Base-by-base conservation (phyloP, 2,329 filamentous ascomycete species). In the Diaporthe citriasiana region DNA sequence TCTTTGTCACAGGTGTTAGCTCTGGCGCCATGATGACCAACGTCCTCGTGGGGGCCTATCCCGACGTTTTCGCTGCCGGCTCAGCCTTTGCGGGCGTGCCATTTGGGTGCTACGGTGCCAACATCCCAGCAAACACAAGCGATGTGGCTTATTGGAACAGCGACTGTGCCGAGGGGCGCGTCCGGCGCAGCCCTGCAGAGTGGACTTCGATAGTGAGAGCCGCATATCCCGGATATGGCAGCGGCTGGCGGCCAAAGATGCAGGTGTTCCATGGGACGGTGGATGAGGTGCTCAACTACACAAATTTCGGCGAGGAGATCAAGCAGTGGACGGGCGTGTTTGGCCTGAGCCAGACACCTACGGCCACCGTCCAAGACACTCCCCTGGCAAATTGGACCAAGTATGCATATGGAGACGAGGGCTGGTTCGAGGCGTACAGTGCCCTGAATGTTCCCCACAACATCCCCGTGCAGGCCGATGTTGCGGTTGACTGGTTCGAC, bases 1-100 rank as follows among this genome's bases (percentile, higher is more conserved):
- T 89, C 1, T 89, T 87, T 60, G 86, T 86, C 22, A 87, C 86
- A 1, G 88, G 88, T 19, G 82, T 84, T 45, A 87, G 84, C 45
- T 89, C 87, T 0, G 88, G 88, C 45, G 88, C 84, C 30, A 89
- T 89, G 88, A 89, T 90, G 87, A 88, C 87, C 74, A 85, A 87
- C 74, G 85, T 89, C 25, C 82, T 90, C 55, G 80, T 85, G 2
- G 87, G 85, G 4, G 82, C 86, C 4, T 89, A 90, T 76, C 88
- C 87, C 1, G 87, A 89, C 38, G 78, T 89, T 33, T 89, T 89
- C 77, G 84, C 84, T 1, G 88, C 86, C 1, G 87, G 86, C 0
- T 83, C 85, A 13, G 83, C 85, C 3, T 89, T 87, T 40, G 80
- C 83, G 0, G 82, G 82, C 76, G 86, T 84, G 30, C 82, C 83